phyloP scores from a whole-genome alignment of 2,329 filamentous ascomycete species.

The Penicillium sp. region DNA sequence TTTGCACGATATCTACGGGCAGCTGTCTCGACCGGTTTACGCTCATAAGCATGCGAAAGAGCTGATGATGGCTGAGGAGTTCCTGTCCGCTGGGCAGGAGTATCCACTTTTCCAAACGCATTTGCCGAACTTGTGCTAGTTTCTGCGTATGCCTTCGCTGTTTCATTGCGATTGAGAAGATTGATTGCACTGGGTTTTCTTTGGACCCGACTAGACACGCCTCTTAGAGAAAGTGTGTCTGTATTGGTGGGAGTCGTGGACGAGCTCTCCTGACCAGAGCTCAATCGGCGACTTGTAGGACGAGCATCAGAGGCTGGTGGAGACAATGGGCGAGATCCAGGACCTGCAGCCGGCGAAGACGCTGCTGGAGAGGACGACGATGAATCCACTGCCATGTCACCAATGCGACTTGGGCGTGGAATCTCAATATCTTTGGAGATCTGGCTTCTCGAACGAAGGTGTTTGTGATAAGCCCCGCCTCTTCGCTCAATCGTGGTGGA shows the following conservation, averaged over 20 bases:
- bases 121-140: conserved; percentile 63
- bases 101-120: conserved; percentile 63
- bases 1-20: conserved; percentile 56
- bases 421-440: conserved; percentile 34
- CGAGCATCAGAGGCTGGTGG: conserved; percentile 36
- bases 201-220: conserved; percentile 28
- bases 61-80: conserved; percentile 38
- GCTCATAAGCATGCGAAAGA: conserved; percentile 38
- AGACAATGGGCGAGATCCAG: conserved; percentile 34
- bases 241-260: conserved; percentile 30
- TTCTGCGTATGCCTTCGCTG: conserved; percentile 61
- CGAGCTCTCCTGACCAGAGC: conserved; percentile 31
- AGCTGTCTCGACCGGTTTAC: conserved; percentile 23
- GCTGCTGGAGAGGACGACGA: conserved; percentile 35
- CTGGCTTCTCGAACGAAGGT: conserved; percentile 41
- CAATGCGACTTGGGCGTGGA: conserved; percentile 21
- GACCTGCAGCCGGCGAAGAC: conserved; percentile 36
- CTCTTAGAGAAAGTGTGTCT: conserved; percentile 32
- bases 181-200: conserved; percentile 57
- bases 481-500: conserved; percentile 77
- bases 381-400: conserved; percentile 26
- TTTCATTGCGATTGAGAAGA: conserved; percentile 58
- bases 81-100: conserved; percentile 43
- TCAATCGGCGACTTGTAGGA: conserved; percentile 26
- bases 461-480: conserved; percentile 49